Base-by-base conservation (phyloP, 192 early-diverging fungal species). In the Mortierella hygrophila region DNA sequence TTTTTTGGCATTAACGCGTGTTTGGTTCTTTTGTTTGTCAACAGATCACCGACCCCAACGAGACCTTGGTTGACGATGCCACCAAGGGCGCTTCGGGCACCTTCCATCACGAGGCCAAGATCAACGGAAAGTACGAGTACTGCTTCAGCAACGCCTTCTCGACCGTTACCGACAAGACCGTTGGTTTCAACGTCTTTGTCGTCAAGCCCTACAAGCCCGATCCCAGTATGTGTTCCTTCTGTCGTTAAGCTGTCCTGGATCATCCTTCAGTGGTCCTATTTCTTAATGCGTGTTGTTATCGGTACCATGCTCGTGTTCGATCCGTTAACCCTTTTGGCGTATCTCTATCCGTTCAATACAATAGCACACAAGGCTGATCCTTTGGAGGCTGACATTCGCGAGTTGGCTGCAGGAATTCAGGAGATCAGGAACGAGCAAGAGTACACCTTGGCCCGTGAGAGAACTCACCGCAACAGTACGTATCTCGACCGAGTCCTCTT, bases 71-170 rank as follows among this genome's bases (percentile, higher is more conserved):
- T 26, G 81, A 88, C 63, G 82, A 73, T 72, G 88, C 74, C 54
- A 74, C 68, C 32, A 78, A 85, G 69, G 68, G 87, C 47, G 72
- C 90, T 11, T 82, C 90, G 40, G 90, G 85, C 9, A 90, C 88
- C 20, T 89, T 89, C 76, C 69, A 78, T 57, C 37, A 90, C 10
- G 77, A 79, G 23, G 93, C 94, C 26, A 85, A 88, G 35, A 32
- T 63, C 9, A 86, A 88, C 32, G 96, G 96, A 69, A 88, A 89
- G 76, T 91, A 95, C 78, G 89, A 88, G 18, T 95, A 93, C 86
- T 97, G 96, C 88, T 97, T 97, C 88, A 93, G 92, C 80, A 97
- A 97, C 88, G 82, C 89, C 42, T 92, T 93, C 88, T 93, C 91
- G n/a, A 85, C 91, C 35, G 41, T 91, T 76, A 85, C 90, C 32